Evolutionary conservation across 108 stramenopile species (phyloP).

Genomic region (Cylindrotheca fusiformis): DNA sequence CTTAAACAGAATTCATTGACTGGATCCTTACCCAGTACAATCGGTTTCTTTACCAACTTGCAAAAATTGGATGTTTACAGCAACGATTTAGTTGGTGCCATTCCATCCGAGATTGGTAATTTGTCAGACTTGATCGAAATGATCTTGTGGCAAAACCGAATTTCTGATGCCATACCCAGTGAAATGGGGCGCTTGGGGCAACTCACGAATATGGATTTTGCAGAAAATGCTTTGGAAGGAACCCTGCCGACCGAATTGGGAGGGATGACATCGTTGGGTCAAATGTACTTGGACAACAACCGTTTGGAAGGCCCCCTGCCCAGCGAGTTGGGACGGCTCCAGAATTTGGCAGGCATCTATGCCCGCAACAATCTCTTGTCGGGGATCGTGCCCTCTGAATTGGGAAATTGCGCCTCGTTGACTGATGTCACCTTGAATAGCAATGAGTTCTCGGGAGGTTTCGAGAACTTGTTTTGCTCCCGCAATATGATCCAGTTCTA

Average conservation of each 20-base stretch:
- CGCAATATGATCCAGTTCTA: conserved; percentile 12
- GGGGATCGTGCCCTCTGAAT: conserved; percentile 25
- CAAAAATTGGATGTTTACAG: conserved; percentile 19
- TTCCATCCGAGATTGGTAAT: too few relatives aligned
- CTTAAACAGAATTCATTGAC: too few relatives aligned
- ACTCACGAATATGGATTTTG: conserved; percentile 26
- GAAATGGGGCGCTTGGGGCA: too few relatives aligned
- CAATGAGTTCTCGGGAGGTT: conserved; percentile 18
- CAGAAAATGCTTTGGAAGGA: conserved; percentile 42
- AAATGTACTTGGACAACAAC: conserved; percentile 27
- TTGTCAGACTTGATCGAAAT: conserved; percentile 14
- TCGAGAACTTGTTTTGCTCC: conserved; percentile 11
- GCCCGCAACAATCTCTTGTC: conserved; percentile 25
- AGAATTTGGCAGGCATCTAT: conserved; percentile 18
- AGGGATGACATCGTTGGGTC: conserved; percentile 11
- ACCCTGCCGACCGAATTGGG: conserved; percentile 35
- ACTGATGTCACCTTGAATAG: conserved; percentile 27
- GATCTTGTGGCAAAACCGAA: too few relatives aligned
- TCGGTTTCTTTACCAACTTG: conserved; percentile 12
- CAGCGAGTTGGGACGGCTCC: conserved; percentile 32
- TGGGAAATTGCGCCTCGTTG: conserved; percentile 21
- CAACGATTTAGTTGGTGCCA: conserved; percentile 38
- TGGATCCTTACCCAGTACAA: conserved; percentile 1
- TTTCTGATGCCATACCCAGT: too few relatives aligned
- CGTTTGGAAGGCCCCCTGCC: conserved; percentile 35